phyloP scores from a whole-genome alignment of 495 filamentous ascomycete genomes.

The Xylaria palmicola region DNA sequence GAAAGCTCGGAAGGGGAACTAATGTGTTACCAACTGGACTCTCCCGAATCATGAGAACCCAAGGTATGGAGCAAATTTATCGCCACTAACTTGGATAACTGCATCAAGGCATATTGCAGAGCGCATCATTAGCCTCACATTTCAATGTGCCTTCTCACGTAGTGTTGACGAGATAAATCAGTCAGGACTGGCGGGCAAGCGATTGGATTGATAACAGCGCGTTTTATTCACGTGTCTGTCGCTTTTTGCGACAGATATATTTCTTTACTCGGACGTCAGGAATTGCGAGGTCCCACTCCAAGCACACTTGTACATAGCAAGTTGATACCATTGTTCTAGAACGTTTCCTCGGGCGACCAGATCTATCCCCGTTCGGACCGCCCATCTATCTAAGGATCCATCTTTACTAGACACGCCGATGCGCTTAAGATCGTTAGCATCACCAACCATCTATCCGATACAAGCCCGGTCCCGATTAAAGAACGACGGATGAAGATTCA shows the following conservation, averaged over 20 bases:
- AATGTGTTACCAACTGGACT: background rate
- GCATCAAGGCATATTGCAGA: background rate
- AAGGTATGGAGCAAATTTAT: constrained; percentile 2
- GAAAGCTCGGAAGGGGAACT: constrained; percentile 63
- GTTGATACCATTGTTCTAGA: constrained; percentile 14
- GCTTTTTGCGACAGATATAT: constrained; percentile 12
- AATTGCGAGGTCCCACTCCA: constrained; percentile 12
- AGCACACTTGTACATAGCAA: constrained; percentile 18
- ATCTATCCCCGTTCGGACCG: constrained; percentile 4
- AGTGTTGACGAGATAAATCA: constrained; percentile 10
- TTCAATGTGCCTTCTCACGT: background rate
- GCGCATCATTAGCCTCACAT: constrained; percentile 5
- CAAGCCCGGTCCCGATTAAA: background rate
- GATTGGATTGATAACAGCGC: constrained; percentile 16
- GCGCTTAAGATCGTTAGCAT: constrained; percentile 6
- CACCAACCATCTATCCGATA: background rate
- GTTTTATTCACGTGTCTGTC: constrained; percentile 12
- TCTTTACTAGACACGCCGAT: constrained; percentile 6
- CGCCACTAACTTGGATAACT: constrained; percentile 10
- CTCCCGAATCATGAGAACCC: constrained; percentile 1
- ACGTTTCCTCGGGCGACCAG: constrained; percentile 16
- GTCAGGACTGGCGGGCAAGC: constrained; percentile 4
- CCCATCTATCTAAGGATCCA: constrained; percentile 1
- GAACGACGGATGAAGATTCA: background rate
- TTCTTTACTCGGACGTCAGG: constrained; percentile 19